These are phyloP conservation scores for Candida adriatica DNA, from an alignment of 805 yeast species.

Conservation along the genomic window DNA sequence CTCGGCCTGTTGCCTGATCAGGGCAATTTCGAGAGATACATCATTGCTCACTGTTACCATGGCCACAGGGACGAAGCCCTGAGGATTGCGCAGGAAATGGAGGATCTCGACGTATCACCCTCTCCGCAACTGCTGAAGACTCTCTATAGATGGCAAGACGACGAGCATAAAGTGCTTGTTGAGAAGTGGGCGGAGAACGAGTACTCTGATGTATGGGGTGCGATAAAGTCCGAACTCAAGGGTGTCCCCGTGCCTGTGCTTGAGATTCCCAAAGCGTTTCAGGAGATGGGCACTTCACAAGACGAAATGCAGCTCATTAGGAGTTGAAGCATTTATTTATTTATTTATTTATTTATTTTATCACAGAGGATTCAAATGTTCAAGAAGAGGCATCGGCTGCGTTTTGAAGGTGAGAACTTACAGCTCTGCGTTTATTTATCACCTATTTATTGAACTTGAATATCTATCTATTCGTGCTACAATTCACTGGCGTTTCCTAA, in stretches of 20 bases:
- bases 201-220: constrained; percentile 32
- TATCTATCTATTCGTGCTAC: too few relatives aligned
- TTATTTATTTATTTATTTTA: constrained; percentile 10
- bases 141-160: constrained; percentile 37
- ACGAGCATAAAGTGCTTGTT: constrained; percentile 14
- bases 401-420: too few relatives aligned
- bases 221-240: constrained; percentile 21
- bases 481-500: too few relatives aligned
- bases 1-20: constrained; percentile 47
- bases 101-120: constrained; percentile 39
- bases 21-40: constrained; percentile 48
- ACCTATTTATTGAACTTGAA: too few relatives aligned
- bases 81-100: constrained; percentile 39
- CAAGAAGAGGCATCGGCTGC: too few relatives aligned
- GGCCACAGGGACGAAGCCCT: constrained; percentile 54
- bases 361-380: too few relatives aligned
- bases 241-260: constrained; percentile 4
- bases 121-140: constrained; percentile 38
- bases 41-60: constrained; percentile 65
- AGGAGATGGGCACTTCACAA: constrained; percentile 10
- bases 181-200: constrained; percentile 30
- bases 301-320: constrained; percentile 12
- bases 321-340: constrained; percentile 6
- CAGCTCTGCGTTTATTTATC: background rate
- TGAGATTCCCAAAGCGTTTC: constrained; percentile 3